Evolutionary conservation across 495 filamentous ascomycete species (phyloP).

Genomic region (Lasiosphaeria ovina): DNA sequence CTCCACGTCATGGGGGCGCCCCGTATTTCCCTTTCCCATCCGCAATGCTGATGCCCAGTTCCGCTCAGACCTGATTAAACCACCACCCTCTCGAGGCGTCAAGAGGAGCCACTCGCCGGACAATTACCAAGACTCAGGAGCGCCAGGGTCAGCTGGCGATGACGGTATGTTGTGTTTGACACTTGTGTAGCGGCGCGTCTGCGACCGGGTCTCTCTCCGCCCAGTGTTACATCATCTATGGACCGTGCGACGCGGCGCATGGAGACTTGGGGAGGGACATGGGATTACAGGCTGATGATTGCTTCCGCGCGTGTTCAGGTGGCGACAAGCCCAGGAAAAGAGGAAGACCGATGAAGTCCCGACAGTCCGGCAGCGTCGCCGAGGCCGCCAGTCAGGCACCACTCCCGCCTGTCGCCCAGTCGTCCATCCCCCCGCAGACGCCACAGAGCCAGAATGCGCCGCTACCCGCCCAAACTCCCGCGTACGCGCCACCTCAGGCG

Average conservation of each 20-base stretch:
- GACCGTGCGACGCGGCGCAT: conserved; percentile 37
- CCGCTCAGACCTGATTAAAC: conserved; percentile 38
- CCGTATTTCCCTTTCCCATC: conserved; percentile 2
- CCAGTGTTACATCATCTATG: conserved; percentile 31
- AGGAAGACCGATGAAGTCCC: conserved; percentile 76
- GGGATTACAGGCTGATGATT: conserved; percentile 36
- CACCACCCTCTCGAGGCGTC: conserved; percentile 61
- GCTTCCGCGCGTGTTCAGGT: conserved; percentile 36
- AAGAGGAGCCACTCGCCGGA: conserved; percentile 95
- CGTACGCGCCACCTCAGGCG: conserved; percentile 60
- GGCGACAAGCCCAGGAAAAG: conserved; percentile 76
- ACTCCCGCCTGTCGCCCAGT: conserved; percentile 47
- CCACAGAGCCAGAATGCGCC: conserved; percentile 72
- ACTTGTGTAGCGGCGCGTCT: conserved; percentile 35
- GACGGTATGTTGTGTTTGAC: conserved; percentile 69
- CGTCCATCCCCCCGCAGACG: conserved; percentile 63
- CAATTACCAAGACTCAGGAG: conserved; percentile 58
- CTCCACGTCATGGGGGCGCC: conserved; percentile 13
- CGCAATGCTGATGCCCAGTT: conserved; percentile 25
- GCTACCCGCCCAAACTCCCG: conserved; percentile 57
- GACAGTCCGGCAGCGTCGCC: conserved; percentile 44
- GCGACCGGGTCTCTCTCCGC: conserved; percentile 15
- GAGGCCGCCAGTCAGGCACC: conserved; percentile 52
- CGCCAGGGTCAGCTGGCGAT: conserved; percentile 64
- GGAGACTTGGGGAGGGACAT: conserved; percentile 5